Percentiles rank a stretch among this genome's conserved stretches.
Conservation (phyloP, 148 eudicot genomes). For the Limonium bicolor region DNA sequence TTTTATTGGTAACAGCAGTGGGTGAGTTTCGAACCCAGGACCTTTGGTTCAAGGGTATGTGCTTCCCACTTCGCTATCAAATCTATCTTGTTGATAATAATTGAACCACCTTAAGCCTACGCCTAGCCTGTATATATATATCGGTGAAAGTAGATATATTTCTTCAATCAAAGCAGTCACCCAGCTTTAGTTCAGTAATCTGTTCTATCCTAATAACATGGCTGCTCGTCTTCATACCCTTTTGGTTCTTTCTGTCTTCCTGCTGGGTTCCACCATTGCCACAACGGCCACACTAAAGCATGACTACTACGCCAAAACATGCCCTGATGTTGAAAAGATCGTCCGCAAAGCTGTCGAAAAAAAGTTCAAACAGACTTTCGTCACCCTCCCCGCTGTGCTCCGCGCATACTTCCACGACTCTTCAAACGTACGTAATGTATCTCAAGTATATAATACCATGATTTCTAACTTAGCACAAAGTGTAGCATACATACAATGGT, state of each 20-base stretch:
- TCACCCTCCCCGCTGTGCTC: conserved; percentile 44
- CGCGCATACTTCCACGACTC: conserved; percentile 69
- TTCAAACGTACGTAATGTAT: conserved; percentile 21
- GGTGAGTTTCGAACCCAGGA: no score
- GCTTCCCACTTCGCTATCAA: no score
- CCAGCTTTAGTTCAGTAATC: no score
- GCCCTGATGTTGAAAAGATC: conserved; percentile 48
- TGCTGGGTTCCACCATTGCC: background rate
- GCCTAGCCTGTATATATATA: no score
- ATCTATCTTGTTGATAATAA: no score
- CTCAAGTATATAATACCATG: background rate
- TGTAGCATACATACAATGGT: background rate
- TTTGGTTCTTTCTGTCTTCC: background rate
- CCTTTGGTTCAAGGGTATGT: no score
- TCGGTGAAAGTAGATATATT: no score
- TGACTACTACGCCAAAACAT: conserved; percentile 21
- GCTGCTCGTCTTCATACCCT: background rate
- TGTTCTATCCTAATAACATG: background rate
- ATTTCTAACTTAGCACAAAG: background rate
- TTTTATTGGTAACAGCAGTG: no score
- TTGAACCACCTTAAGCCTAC: no score
- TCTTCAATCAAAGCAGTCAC: no score
- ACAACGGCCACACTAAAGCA: conserved; percentile 7
- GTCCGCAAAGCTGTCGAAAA: conserved; percentile 27
- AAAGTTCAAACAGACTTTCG: conserved; percentile 41